Percentiles rank a stretch among this genome's conserved stretches.
phyloP scores from a whole-genome alignment of 257 asterid genomes.

The Przewalskia tangutica region DNA sequence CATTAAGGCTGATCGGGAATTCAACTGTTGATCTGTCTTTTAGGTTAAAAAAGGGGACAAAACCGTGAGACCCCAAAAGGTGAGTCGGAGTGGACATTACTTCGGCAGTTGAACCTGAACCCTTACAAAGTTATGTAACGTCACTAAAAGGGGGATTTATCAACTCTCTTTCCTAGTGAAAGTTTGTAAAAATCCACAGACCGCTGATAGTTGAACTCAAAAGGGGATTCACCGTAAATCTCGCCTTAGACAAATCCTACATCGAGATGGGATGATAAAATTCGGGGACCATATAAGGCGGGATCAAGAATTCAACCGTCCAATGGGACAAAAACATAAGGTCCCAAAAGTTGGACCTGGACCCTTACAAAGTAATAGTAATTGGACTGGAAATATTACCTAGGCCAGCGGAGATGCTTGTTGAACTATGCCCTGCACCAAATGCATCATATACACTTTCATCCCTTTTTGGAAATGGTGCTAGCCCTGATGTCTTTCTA shows the following conservation, averaged over 20 bases:
- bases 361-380: neutral
- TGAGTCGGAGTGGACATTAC: too few species aligned
- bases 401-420: constrained; percentile 81
- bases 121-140: too few species aligned
- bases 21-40: neutral
- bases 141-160: too few species aligned
- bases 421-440: constrained; percentile 83
- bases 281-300: too few species aligned
- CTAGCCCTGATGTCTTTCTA: constrained; percentile 55
- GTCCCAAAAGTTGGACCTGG: neutral
- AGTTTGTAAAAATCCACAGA: too few species aligned
- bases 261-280: too few species aligned
- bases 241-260: too few species aligned
- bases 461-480: constrained; percentile 67
- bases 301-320: too few species aligned
- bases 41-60: neutral
- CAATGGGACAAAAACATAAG: neutral
- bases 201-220: too few species aligned
- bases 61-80: neutral
- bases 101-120: too few species aligned
- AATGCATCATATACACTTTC: constrained; percentile 72
- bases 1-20: neutral
- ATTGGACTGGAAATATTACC: constrained; percentile 22
- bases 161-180: too few species aligned
- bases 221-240: too few species aligned